Conservation (phyloP, 805 yeast species). For the Kuraishia piskuri region DNA sequence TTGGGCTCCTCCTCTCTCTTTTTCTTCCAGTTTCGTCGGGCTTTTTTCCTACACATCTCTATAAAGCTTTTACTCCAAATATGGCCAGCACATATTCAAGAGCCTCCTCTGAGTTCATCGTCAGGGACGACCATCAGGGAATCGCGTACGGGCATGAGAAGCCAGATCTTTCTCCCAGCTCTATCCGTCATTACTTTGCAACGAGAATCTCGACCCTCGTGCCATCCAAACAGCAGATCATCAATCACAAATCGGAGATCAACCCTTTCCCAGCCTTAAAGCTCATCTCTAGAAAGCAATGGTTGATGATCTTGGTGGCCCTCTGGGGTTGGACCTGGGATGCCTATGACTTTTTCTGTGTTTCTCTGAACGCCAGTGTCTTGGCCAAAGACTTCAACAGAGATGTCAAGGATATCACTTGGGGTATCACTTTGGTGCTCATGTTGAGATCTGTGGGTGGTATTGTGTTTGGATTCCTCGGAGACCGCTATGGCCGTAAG, state of each 20-base stretch:
- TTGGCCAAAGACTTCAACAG: constrained; percentile 38
- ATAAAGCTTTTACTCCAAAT: neutral
- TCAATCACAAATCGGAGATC: constrained; percentile 29
- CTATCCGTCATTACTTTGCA: constrained; percentile 27
- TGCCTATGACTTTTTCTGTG: constrained; percentile 55
- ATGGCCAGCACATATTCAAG: constrained; percentile 1
- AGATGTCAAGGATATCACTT: constrained; percentile 43
- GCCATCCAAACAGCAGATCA: constrained; percentile 31
- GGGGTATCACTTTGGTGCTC: constrained; percentile 61
- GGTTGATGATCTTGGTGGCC: constrained; percentile 48
- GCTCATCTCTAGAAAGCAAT: constrained; percentile 40
- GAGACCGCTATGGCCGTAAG: constrained; percentile 55
- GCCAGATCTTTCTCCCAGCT: constrained; percentile 21
- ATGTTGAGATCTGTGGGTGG: constrained; percentile 67
- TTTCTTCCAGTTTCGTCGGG: no score
- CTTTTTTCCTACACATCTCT: no score
- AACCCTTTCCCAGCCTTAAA: constrained; percentile 59
- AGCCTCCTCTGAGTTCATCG: neutral
- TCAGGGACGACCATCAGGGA: neutral
- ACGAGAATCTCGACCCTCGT: constrained; percentile 43
- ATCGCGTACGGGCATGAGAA: neutral
- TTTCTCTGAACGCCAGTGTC: constrained; percentile 38
- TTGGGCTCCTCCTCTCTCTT: no score
- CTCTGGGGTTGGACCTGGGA: constrained; percentile 59
- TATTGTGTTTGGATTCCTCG: constrained; percentile 46